Conservation (phyloP, 768 basidiomycete species). For the Psilocybe cubensis region DNA sequence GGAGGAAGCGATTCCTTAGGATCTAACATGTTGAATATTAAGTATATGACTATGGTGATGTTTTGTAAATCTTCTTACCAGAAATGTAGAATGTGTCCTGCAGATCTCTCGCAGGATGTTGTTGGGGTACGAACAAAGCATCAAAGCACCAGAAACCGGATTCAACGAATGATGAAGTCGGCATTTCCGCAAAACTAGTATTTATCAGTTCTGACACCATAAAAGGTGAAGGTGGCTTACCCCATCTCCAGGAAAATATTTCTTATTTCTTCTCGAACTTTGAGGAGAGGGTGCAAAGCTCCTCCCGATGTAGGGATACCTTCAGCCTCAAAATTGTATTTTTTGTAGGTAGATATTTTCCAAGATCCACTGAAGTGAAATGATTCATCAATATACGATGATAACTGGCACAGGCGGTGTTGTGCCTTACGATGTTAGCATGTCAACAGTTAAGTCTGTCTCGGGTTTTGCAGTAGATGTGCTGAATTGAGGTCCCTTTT, state of each 20-base stretch:
- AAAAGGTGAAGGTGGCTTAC: conserved; percentile 45
- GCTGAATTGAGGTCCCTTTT: conserved; percentile 85
- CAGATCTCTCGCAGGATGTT: conserved; percentile 96
- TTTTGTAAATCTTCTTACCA: conserved; percentile 42
- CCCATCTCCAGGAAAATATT: conserved; percentile 99
- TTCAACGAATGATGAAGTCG: conserved; percentile 93
- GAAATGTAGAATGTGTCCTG: conserved; percentile 99
- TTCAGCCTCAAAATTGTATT: conserved; percentile 98
- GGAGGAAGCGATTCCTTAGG: conserved; percentile 78
- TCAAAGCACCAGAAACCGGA: conserved; percentile 99
- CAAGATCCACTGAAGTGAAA: conserved; percentile 73
- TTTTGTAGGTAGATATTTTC: conserved; percentile 94
- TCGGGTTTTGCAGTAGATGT: conserved; percentile 92
- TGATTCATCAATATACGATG: conserved; percentile 10
- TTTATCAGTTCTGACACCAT: background rate
- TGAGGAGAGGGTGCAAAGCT: conserved; percentile 93
- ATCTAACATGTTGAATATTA: conserved; percentile 46
- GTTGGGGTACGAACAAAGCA: conserved; percentile 96
- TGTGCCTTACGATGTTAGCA: conserved; percentile 81
- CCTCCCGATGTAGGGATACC: conserved; percentile 90
- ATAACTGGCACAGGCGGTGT: background rate
- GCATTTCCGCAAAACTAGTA: conserved; percentile 97
- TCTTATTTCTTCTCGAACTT: conserved; percentile 96
- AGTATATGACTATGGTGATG: background rate
- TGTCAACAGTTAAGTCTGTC: conserved; percentile 95